Evolutionary conservation across 2,329 filamentous ascomycete genomes (phyloP).

Genomic region (Dothistroma septosporum): DNA sequence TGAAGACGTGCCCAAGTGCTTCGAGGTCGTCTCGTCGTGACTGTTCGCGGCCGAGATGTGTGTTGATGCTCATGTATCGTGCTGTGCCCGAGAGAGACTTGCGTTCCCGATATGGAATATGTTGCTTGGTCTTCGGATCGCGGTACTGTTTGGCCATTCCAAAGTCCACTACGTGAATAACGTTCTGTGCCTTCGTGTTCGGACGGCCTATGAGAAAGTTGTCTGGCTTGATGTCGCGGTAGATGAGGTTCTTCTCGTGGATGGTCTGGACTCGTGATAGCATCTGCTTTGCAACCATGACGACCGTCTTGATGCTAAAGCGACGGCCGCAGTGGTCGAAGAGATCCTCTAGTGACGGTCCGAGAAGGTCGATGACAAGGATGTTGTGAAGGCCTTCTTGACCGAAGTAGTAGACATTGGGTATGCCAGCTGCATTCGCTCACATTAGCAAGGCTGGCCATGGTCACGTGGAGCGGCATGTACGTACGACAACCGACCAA

Average conservation of each 20-base stretch:
- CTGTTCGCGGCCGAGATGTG: constrained; percentile 91
- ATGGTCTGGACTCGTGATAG: constrained; percentile 89
- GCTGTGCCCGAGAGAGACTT: constrained; percentile 96
- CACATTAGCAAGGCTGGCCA: constrained; percentile 1
- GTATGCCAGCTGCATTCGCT: constrained; percentile 76
- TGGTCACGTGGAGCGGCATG: constrained; percentile 4
- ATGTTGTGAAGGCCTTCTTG: constrained; percentile 99
- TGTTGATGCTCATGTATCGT: constrained; percentile 99
- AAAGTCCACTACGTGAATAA: constrained; percentile 98
- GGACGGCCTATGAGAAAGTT: constrained; percentile 97
- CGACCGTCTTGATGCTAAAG: constrained; percentile 95
- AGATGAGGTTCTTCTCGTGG: constrained; percentile 98
- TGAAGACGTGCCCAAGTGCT: constrained; percentile 68
- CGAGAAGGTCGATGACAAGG: constrained; percentile 92
- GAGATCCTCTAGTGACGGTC: constrained; percentile 89
- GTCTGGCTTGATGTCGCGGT: constrained; percentile 98
- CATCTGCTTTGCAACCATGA: constrained; percentile 99
- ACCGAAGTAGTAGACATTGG: constrained; percentile 99
- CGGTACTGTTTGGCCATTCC: constrained; percentile 99
- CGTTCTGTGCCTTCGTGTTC: constrained; percentile 88
- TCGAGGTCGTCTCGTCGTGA: constrained; percentile 94
- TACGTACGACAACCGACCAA: constrained; percentile 96
- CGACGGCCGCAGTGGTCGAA: constrained; percentile 96
- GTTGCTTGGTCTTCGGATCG: constrained; percentile 97
- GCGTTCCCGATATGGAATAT: constrained; percentile 94